These are phyloP conservation scores for Myxozyma vanderwaltii DNA, from an alignment of 805 yeast genomes.

Conservation along the genomic window DNA sequence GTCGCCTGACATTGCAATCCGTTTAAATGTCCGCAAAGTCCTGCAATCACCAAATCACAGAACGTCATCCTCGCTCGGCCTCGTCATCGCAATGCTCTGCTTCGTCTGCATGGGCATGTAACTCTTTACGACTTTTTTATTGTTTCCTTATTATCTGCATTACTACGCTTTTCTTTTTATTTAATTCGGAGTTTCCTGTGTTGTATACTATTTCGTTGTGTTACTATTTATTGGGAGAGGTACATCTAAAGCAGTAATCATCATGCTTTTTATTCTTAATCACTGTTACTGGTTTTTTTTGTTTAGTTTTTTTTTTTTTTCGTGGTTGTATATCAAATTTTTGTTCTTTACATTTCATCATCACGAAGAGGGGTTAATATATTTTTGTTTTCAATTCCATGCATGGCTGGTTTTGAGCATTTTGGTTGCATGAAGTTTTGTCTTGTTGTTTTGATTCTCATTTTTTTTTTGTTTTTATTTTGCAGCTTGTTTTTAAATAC, in stretches of 20 bases:
- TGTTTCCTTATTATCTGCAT: not conserved
- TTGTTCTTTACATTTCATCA: too few species aligned
- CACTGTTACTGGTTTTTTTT: too few species aligned
- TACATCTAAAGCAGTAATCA: too few species aligned
- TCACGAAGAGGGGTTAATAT: too few species aligned
- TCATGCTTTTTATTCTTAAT: too few species aligned
- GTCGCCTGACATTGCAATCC: slow-evolving; percentile 22
- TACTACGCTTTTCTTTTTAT: not conserved
- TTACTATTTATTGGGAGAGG: too few species aligned
- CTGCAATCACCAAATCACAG: slow-evolving; percentile 11
- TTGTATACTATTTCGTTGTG: too few species aligned
- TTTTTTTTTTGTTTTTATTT: slow-evolving; percentile 2
- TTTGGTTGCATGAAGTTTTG: too few species aligned
- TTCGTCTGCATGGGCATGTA: slow-evolving; percentile 32
- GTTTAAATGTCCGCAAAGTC: slow-evolving; percentile 25
- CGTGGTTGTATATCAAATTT: too few species aligned
- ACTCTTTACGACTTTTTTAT: not conserved
- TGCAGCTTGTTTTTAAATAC: not conserved
- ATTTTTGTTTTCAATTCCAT: not conserved
- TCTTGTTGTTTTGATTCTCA: too few species aligned
- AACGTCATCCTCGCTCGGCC: slow-evolving; percentile 23
- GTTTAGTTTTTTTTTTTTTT: too few species aligned
- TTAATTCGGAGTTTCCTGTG: not conserved
- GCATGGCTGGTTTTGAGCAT: not conserved
- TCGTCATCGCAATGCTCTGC: slow-evolving; percentile 31